Base-by-base conservation (phyloP, 1,284 basidiomycete species). In the Leccinum solheimii region DNA sequence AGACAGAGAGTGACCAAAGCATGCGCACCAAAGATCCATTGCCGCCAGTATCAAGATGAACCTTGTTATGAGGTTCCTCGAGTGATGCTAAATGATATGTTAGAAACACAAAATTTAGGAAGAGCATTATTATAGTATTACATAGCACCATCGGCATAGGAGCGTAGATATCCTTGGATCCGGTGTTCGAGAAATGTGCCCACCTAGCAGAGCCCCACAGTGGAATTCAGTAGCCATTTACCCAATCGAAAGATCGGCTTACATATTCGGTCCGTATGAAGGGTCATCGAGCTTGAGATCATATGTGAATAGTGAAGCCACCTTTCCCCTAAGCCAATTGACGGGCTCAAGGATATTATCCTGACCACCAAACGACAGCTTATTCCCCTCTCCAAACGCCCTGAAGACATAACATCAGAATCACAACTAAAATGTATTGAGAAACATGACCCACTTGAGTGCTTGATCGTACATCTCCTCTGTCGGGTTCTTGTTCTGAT, bases 241-340 rank as follows among this genome's bases (percentile, higher is more conserved):
- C 23, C 6, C 3, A 0, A 5, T 3, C 10, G 2, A 5, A n/a
- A 5, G 30, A 38, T 5, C 7, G 23, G 57, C 68, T 50, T 56
- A 67, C 66, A 70, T 38, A 53, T 67, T 67, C 2, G 63, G 57
- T 9, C 60, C 60, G 14, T 68, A 68, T 1, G 43, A 60, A 7
- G 57, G 50, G 9, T 66, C 52, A 2, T 21, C 1, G 2, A 66
- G 56, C 2, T 62, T 67, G 32, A 67, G 53, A 43, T 59, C 56
- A 23, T 59, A 66, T 1, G 57, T 53, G 16, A 68, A 67, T 4
- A 68, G 43, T 10, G n/a, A 56, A n/a, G 55, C 55, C 7, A 67
- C 43, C 43, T 68, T 68, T 34, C 5, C 48, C 43, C 66, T 68
- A 9, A 67, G 60, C 58, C 62, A 62, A 16, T 14, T 13, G 7